Conservation (phyloP, 306 rosid species). For the Pterocarpus santalinus region DNA sequence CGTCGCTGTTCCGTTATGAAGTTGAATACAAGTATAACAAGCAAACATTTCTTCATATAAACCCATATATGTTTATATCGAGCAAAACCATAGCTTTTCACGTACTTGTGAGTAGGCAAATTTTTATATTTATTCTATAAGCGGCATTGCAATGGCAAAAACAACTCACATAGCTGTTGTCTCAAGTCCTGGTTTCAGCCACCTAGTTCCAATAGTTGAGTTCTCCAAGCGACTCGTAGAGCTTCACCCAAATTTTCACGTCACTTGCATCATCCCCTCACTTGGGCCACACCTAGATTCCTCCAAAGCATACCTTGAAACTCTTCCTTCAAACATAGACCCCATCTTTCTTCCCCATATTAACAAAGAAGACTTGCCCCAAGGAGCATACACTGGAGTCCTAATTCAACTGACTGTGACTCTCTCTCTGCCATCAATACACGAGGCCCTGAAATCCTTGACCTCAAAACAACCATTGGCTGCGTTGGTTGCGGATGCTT, state of each 20-base stretch:
- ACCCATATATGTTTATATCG: not conserved
- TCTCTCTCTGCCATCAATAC: slow-evolving; percentile 45
- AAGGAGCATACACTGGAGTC: slow-evolving; percentile 11
- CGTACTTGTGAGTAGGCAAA: not conserved
- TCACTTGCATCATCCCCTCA: slow-evolving; percentile 59
- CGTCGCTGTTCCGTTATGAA: too few species aligned
- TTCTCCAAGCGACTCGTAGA: slow-evolving; percentile 47
- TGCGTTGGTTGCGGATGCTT: slow-evolving; percentile 43
- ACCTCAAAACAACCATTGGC: slow-evolving; percentile 13
- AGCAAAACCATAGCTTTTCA: not conserved
- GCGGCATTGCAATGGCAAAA: slow-evolving; percentile 39
- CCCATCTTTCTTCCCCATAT: slow-evolving; percentile 55
- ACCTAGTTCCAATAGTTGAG: slow-evolving; percentile 53
- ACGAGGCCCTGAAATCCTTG: slow-evolving; percentile 35
- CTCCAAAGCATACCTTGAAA: slow-evolving; percentile 50
- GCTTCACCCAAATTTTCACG: slow-evolving; percentile 44
- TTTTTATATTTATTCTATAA: not conserved
- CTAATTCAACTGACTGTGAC: slow-evolving; percentile 30
- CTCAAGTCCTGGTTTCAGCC: slow-evolving; percentile 54
- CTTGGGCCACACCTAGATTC: slow-evolving; percentile 43
- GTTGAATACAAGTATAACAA: not conserved
- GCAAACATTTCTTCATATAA: not conserved
- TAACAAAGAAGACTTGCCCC: slow-evolving; percentile 38
- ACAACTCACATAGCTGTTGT: slow-evolving; percentile 42
- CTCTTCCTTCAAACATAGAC: slow-evolving; percentile 56